Percentiles rank a stretch among this genome's conserved stretches.
These are phyloP conservation scores for Lomentospora prolificans DNA, from an alignment of 2,329 filamentous ascomycete species.

Conservation along the genomic window DNA sequence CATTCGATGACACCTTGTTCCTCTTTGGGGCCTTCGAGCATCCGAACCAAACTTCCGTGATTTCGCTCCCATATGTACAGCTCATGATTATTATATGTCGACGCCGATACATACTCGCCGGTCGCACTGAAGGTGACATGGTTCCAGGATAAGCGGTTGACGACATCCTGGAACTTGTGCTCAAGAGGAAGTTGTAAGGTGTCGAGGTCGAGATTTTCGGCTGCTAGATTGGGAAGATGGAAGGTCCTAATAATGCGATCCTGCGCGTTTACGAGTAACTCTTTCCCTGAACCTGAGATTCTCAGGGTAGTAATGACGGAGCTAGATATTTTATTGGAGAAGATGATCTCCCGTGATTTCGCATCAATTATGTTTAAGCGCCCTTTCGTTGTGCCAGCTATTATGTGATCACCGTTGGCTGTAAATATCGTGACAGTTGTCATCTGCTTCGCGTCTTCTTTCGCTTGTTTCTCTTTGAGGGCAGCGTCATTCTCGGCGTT, in stretches of 20 bases:
- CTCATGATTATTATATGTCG: conserved; percentile 96
- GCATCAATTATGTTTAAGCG: conserved; percentile 93
- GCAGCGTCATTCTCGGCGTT: conserved; percentile 60
- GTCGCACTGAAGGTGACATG: conserved; percentile 91
- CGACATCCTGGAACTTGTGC: conserved; percentile 97
- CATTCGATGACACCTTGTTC: conserved; percentile 95
- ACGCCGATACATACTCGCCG: conserved; percentile 91
- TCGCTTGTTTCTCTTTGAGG: conserved; percentile 71
- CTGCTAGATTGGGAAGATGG: conserved; percentile 68
- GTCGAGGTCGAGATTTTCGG: conserved; percentile 64
- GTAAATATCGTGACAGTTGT: conserved; percentile 91
- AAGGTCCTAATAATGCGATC: conserved; percentile 94
- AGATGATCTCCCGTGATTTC: conserved; percentile 69
- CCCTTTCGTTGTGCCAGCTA: conserved; percentile 89
- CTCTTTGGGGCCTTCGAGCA: conserved; percentile 92
- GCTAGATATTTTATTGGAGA: conserved; percentile 78
- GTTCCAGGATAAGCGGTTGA: conserved; percentile 93
- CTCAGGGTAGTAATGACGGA: conserved; percentile 84
- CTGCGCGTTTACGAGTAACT: conserved; percentile 84
- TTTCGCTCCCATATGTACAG: conserved; percentile 97
- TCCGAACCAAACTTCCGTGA: conserved; percentile 89
- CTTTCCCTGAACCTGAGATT: conserved; percentile 69
- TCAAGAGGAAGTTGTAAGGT: conserved; percentile 85
- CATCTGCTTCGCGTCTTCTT: conserved; percentile 88
- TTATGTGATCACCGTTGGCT: conserved; percentile 72